These are phyloP conservation scores for Boeremia lycopersici DNA, from an alignment of 2,329 filamentous ascomycete species.

Conservation along the genomic window DNA sequence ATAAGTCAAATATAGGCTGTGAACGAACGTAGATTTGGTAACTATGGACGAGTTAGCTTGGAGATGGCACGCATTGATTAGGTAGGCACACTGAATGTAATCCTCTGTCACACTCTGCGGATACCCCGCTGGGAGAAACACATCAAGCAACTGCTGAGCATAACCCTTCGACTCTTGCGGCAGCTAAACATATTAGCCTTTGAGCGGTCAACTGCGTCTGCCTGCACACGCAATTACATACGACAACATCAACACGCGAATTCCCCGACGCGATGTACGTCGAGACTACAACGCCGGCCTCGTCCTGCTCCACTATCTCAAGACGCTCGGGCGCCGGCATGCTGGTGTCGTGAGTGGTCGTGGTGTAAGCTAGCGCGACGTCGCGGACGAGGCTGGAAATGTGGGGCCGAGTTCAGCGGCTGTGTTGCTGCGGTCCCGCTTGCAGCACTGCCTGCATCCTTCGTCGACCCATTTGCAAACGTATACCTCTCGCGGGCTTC, in stretches of 20 bases:
- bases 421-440: neutral
- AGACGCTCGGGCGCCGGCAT: slow-evolving; percentile 7
- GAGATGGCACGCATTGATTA: too few species aligned
- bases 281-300: slow-evolving; percentile 55
- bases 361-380: neutral
- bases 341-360: neutral
- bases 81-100: slow-evolving; percentile 68
- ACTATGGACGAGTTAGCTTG: slow-evolving; percentile 44
- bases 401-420: neutral
- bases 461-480: neutral
- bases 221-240: slow-evolving; percentile 27
- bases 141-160: slow-evolving; percentile 61
- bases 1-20: neutral
- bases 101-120: slow-evolving; percentile 84
- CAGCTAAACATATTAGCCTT: slow-evolving; percentile 9
- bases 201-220: neutral
- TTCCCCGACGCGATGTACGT: slow-evolving; percentile 54
- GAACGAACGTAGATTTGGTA: slow-evolving; percentile 70
- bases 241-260: slow-evolving; percentile 56
- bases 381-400: neutral
- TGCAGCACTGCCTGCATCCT: neutral
- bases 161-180: slow-evolving; percentile 28
- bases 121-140: slow-evolving; percentile 87
- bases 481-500: neutral
- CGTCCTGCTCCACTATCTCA: slow-evolving; percentile 52